Evolutionary conservation across 1,284 basidiomycete genomes (phyloP).

Genomic region (Lentinus polychrous): DNA sequence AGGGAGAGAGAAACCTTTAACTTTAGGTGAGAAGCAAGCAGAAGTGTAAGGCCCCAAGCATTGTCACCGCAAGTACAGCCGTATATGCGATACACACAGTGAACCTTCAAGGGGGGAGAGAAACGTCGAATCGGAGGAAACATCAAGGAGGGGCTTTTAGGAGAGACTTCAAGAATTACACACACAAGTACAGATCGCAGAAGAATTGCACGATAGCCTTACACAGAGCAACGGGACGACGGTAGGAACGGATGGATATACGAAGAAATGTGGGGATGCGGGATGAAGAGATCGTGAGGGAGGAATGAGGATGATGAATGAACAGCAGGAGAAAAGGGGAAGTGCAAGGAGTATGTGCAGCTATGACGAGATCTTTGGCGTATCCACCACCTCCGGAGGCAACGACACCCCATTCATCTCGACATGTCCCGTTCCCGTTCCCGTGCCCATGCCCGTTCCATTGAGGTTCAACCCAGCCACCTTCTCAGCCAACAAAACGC

Average conservation of each 20-base stretch:
- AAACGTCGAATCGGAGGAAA: slow-evolving; percentile 22
- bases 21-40: not conserved
- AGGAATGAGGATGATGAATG: not conserved
- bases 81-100: slow-evolving; percentile 13
- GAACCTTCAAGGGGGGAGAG: slow-evolving; percentile 17
- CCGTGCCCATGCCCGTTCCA: not conserved
- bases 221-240: slow-evolving; percentile 6
- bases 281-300: slow-evolving; percentile 4
- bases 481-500: slow-evolving; percentile 1
- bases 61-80: slow-evolving; percentile 10
- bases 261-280: slow-evolving; percentile 14
- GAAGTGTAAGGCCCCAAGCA: not conserved
- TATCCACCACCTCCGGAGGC: too few relatives aligned
- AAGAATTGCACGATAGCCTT: slow-evolving; percentile 13
- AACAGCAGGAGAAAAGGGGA: too few relatives aligned
- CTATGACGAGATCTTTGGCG: not conserved
- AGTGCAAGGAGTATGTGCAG: too few relatives aligned
- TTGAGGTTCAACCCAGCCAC: slow-evolving; percentile 1
- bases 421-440: not conserved
- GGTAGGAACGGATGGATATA: slow-evolving; percentile 15
- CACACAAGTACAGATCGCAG: not conserved
- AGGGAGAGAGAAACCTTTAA: not conserved
- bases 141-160: slow-evolving; percentile 10
- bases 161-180: not conserved
- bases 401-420: not conserved